Conservation (phyloP, 345 rosid species). For the Pugionium dolabratum region DNA sequence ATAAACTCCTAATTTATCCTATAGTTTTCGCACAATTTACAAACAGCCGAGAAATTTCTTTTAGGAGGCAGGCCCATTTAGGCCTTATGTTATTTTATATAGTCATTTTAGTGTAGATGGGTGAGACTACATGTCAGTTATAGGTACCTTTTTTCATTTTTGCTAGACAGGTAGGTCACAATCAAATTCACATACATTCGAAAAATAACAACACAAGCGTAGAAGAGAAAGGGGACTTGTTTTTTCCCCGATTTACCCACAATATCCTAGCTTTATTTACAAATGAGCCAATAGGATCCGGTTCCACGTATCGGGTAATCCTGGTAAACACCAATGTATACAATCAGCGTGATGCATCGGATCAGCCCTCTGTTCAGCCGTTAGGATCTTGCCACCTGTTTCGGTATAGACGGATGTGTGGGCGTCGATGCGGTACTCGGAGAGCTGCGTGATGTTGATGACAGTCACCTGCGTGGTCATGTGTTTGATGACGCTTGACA, state of each 20-base stretch:
- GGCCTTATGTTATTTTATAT: too few relatives aligned
- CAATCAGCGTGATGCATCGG: conserved; percentile 77
- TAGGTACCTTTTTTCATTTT: too few relatives aligned
- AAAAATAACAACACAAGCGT: background rate
- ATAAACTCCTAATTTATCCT: too few relatives aligned
- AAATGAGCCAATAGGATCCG: conserved; percentile 70
- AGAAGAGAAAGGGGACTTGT: conserved; percentile 5
- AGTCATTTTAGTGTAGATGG: too few relatives aligned
- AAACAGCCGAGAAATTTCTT: too few relatives aligned
- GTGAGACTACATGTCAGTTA: too few relatives aligned
- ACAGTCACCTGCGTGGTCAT: conserved; percentile 78
- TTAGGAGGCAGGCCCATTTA: too few relatives aligned
- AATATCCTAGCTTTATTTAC: conserved; percentile 41
- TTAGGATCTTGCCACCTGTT: conserved; percentile 66
- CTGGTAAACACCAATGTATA: conserved; percentile 97
- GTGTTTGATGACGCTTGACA: conserved; percentile 44
- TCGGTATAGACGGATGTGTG: conserved; percentile 81
- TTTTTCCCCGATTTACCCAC: conserved; percentile 19
- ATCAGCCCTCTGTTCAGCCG: conserved; percentile 63
- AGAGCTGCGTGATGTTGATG: conserved; percentile 79
- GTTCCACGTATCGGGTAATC: conserved; percentile 92
- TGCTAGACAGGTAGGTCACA: background rate
- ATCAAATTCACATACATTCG: background rate
- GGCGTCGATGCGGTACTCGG: conserved; percentile 80
- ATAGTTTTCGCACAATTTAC: too few relatives aligned